Evolutionary conservation across 73 alveolate genomes (phyloP), one percentile per base, ranked within the genome.

Genomic region (Uronychia binucleata): DNA sequence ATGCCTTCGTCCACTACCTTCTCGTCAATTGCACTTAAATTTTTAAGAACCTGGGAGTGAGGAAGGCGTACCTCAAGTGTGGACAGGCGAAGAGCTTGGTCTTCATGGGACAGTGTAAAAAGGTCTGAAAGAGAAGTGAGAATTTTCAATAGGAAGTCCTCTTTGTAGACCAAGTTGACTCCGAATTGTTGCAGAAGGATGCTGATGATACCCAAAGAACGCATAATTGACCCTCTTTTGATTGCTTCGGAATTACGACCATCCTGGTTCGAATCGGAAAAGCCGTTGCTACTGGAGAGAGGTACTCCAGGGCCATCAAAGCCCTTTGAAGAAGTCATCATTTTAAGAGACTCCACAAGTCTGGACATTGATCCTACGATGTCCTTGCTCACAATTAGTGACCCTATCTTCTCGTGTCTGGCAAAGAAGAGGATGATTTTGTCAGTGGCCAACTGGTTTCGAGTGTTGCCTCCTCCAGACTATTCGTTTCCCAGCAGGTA

Each of bases 341-440:
- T 5, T 32, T 75, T 57, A 26, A 83, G 34, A 0, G 78, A 60
- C 34, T 83, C 75, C 5, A 76, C 32, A 11, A 30, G 31, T 46
- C 75, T 83, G 84, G 34, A 78, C 28, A 83, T 83, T 27, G 74
- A 33, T 76, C 75, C 75, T 1, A 76, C 34, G 58, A 83, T 75
- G 33, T 83, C 90, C 29, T 76, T 83, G 19, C 80, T 78, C 1
- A 83, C 79, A 0, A 75, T 78, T n/a, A 75, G 33, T 26, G 85
- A 79, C 27, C 90, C 90, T 75, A 83, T 83, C 29, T 83, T 75
- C 27, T 34, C 75, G 32, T 83, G 84, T 30, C 75, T 74, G 30
- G 90, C 90, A 35, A 83, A 83, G 90, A 33, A 83, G 0, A 83
- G 33, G n/a, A 83, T 83, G 67, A 75, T 82, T 60, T 83, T 83